These are phyloP conservation scores for Perkinsus chesapeaki DNA, from an alignment of 169 alveolate genomes.

Conservation along the genomic window DNA sequence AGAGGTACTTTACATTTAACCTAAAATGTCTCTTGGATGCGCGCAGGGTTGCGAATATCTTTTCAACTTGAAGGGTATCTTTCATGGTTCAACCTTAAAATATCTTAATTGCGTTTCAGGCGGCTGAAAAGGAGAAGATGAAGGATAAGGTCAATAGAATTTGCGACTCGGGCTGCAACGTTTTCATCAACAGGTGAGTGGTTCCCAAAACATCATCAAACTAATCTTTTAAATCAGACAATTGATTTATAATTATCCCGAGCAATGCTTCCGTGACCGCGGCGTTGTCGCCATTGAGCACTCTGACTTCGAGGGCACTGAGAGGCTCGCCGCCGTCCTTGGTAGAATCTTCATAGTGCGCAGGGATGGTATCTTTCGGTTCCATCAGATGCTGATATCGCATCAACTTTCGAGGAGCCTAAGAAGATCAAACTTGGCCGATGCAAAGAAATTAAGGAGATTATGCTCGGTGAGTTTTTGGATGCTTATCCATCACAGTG, in stretches of 20 bases:
- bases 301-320: constrained; percentile 99
- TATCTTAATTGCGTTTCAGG: constrained; percentile 30
- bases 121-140: constrained; percentile 95
- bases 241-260: constrained; percentile 97
- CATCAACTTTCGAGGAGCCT: constrained; percentile 96
- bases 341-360: not conserved
- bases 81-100: not conserved
- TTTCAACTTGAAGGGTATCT: too few relatives aligned
- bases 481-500: too few relatives aligned
- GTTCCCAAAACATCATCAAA: too few relatives aligned
- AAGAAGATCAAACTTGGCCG: constrained; percentile 84
- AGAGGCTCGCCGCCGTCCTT: constrained; percentile 96
- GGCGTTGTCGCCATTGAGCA: constrained; percentile 97
- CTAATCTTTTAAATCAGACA: too few relatives aligned
- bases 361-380: not conserved
- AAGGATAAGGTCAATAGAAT: constrained; percentile 88
- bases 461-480: constrained; percentile 44
- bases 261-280: constrained; percentile 87
- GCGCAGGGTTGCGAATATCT: too few relatives aligned
- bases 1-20: too few relatives aligned
- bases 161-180: constrained; percentile 91
- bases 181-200: constrained; percentile 94
- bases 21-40: too few relatives aligned
- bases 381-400: constrained; percentile 86
- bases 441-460: constrained; percentile 92